A percentile compares a stretch with the other conserved stretches of the same genome.
phyloP scores from a whole-genome alignment of 2,329 filamentous ascomycete genomes.

The Fusarium chuoi region DNA sequence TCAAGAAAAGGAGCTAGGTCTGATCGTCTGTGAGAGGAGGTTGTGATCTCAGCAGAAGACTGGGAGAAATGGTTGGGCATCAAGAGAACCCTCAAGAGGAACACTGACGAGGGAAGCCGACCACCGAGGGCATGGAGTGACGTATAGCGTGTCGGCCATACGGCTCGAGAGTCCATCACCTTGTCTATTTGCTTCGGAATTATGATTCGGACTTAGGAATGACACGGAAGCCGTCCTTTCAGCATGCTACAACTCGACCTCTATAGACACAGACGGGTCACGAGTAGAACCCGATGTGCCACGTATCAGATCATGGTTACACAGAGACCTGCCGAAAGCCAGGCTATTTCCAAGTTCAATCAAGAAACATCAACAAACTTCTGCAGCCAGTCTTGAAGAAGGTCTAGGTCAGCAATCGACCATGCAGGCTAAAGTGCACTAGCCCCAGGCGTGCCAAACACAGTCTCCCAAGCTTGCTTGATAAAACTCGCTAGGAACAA shows the following conservation, averaged over 20 bases:
- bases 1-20: fast-evolving
- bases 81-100: fast-evolving
- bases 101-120: fast-evolving
- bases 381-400: not conserved
- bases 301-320: fast-evolving
- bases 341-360: no score
- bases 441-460: fast-evolving
- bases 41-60: no score
- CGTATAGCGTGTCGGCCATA: not conserved
- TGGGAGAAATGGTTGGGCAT: not conserved
- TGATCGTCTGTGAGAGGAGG: fast-evolving
- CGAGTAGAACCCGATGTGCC: not conserved
- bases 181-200: not conserved
- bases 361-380: not conserved
- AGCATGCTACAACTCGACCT: fast-evolving
- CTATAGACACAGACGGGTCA: not conserved
- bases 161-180: fast-evolving
- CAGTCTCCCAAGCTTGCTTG: no score
- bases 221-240: fast-evolving
- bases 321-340: not conserved
- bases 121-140: fast-evolving
- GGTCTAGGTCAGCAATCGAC: not conserved
- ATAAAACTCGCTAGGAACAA: not conserved
- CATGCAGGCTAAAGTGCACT: not conserved
- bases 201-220: not conserved